A percentile compares a stretch with the other conserved stretches of the same genome.
These are phyloP conservation scores for Aspergillus sp. DNA, from an alignment of 2,329 filamentous ascomycete genomes.

Conservation along the genomic window DNA sequence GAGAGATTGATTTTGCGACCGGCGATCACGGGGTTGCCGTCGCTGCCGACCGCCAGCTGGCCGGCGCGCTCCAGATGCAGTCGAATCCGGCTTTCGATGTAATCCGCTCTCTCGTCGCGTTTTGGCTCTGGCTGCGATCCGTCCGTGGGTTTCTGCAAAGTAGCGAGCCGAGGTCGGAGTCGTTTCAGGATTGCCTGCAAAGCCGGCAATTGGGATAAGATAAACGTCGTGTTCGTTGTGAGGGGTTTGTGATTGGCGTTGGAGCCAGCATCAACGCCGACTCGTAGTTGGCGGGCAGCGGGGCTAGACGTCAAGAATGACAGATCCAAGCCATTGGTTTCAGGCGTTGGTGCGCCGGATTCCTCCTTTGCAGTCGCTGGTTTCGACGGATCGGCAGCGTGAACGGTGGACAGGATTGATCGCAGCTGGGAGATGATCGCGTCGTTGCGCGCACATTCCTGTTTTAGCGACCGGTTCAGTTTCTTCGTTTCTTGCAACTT, in stretches of 20 bases:
- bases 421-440: conserved; percentile 66
- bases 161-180: conserved; percentile 63
- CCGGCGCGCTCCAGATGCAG: conserved; percentile 67
- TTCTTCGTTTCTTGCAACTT: conserved; percentile 77
- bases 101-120: conserved; percentile 71
- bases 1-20: conserved; percentile 40
- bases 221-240: conserved; percentile 61
- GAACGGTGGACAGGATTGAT: conserved; percentile 49
- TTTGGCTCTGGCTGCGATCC: conserved; percentile 51
- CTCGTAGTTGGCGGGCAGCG: conserved; percentile 47
- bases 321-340: conserved; percentile 38
- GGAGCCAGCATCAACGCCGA: conserved; percentile 39
- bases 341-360: conserved; percentile 16
- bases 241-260: conserved; percentile 36
- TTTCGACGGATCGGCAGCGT: conserved; percentile 14
- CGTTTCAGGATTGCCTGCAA: conserved; percentile 68
- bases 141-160: conserved; percentile 37
- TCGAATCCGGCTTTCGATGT: conserved; percentile 77
- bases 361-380: conserved; percentile 16
- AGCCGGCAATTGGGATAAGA: conserved; percentile 77
- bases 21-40: conserved; percentile 34
- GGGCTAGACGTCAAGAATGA: conserved; percentile 57
- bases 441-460: conserved; percentile 71
- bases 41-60: conserved; percentile 33
- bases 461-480: conserved; percentile 66